Evolutionary conservation across 441 rosid genomes (phyloP), one percentile per base, ranked within the genome.

Genomic region (Jatropha multifida): DNA sequence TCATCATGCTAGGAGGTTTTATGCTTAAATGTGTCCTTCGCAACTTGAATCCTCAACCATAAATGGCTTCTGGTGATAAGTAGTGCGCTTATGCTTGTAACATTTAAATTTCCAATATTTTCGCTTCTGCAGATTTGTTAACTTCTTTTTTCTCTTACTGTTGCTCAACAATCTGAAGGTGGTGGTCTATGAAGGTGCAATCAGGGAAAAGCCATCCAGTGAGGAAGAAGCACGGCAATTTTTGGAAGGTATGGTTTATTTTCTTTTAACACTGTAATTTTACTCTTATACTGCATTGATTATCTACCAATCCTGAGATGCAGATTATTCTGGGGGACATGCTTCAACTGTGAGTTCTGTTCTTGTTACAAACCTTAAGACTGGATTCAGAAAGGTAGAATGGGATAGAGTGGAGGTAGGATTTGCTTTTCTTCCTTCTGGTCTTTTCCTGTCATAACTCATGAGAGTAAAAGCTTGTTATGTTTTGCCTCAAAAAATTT

Each of bases 271-370:
- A 38, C 78, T 75, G 52, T 46, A 46, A 23, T 41, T 75, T 78
- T 65, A 14, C 63, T 77, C 55, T 67, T 67, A 77, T 48, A 55
- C 48, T 54, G 37, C 37, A 60, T 51, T 46, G 26, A 44, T 71
- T 8, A 74, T 71, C 71, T 59, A 59, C 32, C 17, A 56, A 55
- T 44, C 44, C 20, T 71, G 66, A 77, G 48, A 32, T 76, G 81
- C 86, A 95, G 97, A 85, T 77, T 95, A 95, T 82, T 93, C 99
- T 55, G 87, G 88, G 12, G 83, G 92, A 32, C 92, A 84, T 42
- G 88, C 93, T 74, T 92, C 97, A 81, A 95, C 98, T 38, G 90
- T 93, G 76, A 86, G 96, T 70, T 92, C 98, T 76, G 96, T 95
- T 81, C 85, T 89, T 67, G 94, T 92, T 27, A 87, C 92, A 52